phyloP scores from a whole-genome alignment of 345 rosid genomes.

The Ailanthus altissimus region DNA sequence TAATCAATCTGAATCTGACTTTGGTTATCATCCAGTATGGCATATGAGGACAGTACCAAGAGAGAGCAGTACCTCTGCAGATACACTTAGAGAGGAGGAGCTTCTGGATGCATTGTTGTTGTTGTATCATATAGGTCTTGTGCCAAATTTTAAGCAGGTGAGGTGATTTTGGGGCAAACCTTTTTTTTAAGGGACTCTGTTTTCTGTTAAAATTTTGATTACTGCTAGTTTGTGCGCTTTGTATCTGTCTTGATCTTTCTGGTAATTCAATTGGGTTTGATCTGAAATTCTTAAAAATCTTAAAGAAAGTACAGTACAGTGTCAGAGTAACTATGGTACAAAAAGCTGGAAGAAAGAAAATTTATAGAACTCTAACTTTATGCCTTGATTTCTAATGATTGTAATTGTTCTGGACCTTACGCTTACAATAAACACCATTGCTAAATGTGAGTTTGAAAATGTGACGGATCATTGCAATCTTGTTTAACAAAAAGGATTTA shows the following conservation, averaged over 20 bases:
- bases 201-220: neutral
- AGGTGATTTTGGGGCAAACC: conserved; percentile 8
- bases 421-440: neutral
- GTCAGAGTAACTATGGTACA: neutral
- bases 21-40: conserved; percentile 66
- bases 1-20: conserved; percentile 80
- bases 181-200: neutral
- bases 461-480: neutral
- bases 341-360: neutral
- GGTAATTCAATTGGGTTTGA: neutral
- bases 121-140: conserved; percentile 86
- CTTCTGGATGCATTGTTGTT: conserved; percentile 76
- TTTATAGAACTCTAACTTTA: neutral
- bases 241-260: neutral
- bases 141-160: conserved; percentile 97
- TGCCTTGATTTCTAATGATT: neutral
- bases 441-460: neutral
- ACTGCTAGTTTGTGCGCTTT: neutral
- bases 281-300: neutral
- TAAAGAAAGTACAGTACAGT: neutral
- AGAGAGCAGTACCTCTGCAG: conserved; percentile 60
- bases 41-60: conserved; percentile 51
- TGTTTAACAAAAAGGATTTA: neutral
- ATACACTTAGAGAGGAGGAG: conserved; percentile 84
- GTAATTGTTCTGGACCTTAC: neutral